Conservation (phyloP, 2,329 filamentous ascomycete genomes). For the Ophioceras dolichostomum region DNA sequence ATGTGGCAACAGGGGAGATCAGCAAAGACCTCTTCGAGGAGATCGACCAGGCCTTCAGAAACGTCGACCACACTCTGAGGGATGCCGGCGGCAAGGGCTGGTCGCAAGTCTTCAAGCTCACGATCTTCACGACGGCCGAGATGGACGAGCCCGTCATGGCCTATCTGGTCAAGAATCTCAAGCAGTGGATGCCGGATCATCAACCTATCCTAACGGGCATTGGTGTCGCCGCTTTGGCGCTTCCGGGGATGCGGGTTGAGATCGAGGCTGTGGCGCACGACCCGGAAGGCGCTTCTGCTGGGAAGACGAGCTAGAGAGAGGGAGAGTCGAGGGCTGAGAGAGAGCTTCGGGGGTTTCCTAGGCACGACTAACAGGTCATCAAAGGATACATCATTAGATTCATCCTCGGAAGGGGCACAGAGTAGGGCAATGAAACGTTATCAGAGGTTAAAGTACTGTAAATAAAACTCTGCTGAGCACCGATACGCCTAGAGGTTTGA, state of each 20-base stretch:
- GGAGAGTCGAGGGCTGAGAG: too few relatives aligned
- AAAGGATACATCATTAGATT: too few relatives aligned
- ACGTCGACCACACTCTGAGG: slow-evolving; percentile 34
- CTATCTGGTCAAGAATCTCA: slow-evolving; percentile 32
- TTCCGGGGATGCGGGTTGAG: slow-evolving; percentile 42
- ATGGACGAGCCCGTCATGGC: slow-evolving; percentile 25
- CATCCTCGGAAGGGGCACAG: too few relatives aligned
- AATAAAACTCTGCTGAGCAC: too few relatives aligned
- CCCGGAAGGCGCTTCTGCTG: slow-evolving; percentile 18
- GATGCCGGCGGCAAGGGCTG: slow-evolving; percentile 28
- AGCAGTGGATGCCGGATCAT: slow-evolving; percentile 38
- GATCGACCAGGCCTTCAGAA: slow-evolving; percentile 35
- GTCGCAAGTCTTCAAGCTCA: slow-evolving; percentile 17
- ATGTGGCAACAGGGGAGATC: slow-evolving; percentile 19
- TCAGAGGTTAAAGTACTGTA: too few relatives aligned
- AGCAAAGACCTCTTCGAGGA: slow-evolving; percentile 11
- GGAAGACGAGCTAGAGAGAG: too few relatives aligned
- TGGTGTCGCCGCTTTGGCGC: slow-evolving; percentile 32
- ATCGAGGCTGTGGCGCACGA: slow-evolving; percentile 42
- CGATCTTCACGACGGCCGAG: slow-evolving; percentile 25
- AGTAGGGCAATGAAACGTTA: too few relatives aligned
- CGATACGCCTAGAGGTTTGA: too few relatives aligned
- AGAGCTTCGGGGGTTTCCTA: too few relatives aligned
- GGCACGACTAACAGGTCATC: too few relatives aligned
- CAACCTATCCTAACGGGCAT: slow-evolving; percentile 41